Percentiles rank a stretch among this genome's conserved stretches.
Evolutionary conservation across 345 rosid species (phyloP).

Genomic region (Citrus reticulata): DNA sequence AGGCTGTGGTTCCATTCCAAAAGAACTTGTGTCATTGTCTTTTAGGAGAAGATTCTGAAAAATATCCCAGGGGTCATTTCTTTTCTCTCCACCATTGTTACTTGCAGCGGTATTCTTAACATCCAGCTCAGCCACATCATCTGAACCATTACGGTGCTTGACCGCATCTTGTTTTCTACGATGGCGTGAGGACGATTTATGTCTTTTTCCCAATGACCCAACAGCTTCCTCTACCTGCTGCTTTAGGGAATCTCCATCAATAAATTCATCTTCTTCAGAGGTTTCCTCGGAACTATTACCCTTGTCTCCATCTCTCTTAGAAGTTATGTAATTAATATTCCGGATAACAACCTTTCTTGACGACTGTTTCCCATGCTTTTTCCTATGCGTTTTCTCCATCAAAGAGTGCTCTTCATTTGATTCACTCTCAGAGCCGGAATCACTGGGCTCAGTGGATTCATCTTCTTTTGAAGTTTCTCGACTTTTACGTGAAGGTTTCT

Average conservation of each 20-base stretch:
- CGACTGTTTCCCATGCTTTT: slow-evolving; percentile 61
- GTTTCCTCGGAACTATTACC: slow-evolving; percentile 50
- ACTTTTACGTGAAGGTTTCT: slow-evolving; percentile 43
- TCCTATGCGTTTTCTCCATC: slow-evolving; percentile 33
- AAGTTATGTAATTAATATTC: slow-evolving; percentile 91
- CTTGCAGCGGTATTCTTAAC: slow-evolving; percentile 12
- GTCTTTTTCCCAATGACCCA: slow-evolving; percentile 63
- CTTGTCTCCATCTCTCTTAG: slow-evolving; percentile 64
- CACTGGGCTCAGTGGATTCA: slow-evolving; percentile 48
- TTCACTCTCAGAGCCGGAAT: slow-evolving; percentile 44
- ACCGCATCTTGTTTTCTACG: slow-evolving; percentile 44
- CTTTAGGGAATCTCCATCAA: slow-evolving; percentile 66
- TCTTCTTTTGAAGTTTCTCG: slow-evolving; percentile 45
- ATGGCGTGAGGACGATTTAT: slow-evolving; percentile 51
- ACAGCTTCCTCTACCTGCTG: slow-evolving; percentile 85
- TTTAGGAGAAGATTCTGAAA: slow-evolving; percentile 80
- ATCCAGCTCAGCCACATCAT: slow-evolving; percentile 33
- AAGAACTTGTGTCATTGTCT: slow-evolving; percentile 45
- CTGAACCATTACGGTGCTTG: slow-evolving; percentile 24
- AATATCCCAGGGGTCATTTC: slow-evolving; percentile 72
- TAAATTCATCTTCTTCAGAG: slow-evolving; percentile 59
- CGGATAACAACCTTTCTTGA: slow-evolving; percentile 91
- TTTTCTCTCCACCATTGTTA: slow-evolving; percentile 35
- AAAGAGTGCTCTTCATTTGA: slow-evolving; percentile 28
- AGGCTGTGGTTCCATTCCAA: slow-evolving; percentile 28